Conservation (phyloP, 148 eudicot genomes). For the Polygonum maritimum region DNA sequence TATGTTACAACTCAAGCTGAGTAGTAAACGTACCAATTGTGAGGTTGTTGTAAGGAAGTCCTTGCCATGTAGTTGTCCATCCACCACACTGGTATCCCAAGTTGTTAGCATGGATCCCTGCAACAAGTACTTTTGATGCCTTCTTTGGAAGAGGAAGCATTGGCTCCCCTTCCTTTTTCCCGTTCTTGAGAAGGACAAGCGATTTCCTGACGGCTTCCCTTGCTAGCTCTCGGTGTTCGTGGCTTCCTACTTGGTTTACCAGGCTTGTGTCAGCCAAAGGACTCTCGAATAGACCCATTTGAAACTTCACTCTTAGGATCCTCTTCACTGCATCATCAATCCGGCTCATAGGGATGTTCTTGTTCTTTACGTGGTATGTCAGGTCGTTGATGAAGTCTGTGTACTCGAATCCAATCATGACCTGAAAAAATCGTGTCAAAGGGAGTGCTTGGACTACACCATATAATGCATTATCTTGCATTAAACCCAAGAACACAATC, state of each 20-base stretch:
- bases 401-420: constrained; percentile 48
- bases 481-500: no score
- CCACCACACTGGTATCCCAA: constrained; percentile 47
- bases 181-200: constrained; percentile 33
- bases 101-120: constrained; percentile 40
- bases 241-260: constrained; percentile 40
- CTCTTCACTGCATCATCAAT: constrained; percentile 60
- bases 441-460: no score
- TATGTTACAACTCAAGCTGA: background rate
- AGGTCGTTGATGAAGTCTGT: constrained; percentile 39
- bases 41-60: constrained; percentile 35
- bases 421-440: constrained; percentile 23
- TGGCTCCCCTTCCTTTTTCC: constrained; percentile 16
- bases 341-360: constrained; percentile 46
- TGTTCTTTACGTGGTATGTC: constrained; percentile 35
- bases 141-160: constrained; percentile 45
- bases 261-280: constrained; percentile 50
- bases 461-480: no score
- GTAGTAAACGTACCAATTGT: constrained; percentile 21
- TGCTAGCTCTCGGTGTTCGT: constrained; percentile 39
- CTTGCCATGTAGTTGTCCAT: constrained; percentile 44
- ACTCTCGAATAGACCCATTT: constrained; percentile 54
- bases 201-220: constrained; percentile 48
- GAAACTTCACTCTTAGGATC: constrained; percentile 53
- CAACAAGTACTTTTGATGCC: constrained; percentile 32